Percentiles rank a stretch among this genome's conserved stretches.
Conservation (phyloP, 257 asterid genomes). For the Cordia subcordata region DNA sequence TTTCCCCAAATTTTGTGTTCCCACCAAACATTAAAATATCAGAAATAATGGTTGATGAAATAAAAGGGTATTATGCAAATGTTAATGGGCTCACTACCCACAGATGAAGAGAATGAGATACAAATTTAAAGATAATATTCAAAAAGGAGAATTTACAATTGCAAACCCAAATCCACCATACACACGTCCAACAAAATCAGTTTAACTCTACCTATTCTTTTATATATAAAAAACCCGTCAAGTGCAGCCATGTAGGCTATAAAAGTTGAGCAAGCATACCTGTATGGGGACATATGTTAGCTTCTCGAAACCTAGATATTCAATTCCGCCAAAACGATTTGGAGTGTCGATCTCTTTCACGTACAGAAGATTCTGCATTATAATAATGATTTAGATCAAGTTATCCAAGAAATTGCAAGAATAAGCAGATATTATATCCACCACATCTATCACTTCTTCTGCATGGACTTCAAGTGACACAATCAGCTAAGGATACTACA, state of each 20-base stretch:
- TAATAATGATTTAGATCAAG: constrained; percentile 18
- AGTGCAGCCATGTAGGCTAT: background rate
- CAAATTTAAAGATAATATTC: too few relatives aligned
- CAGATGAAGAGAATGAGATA: too few relatives aligned
- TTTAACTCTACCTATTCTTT: too few relatives aligned
- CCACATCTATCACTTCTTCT: too few relatives aligned
- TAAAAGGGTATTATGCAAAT: too few relatives aligned
- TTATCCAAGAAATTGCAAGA: background rate
- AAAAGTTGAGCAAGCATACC: constrained; percentile 35
- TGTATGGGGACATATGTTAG: constrained; percentile 94
- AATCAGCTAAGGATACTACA: too few relatives aligned
- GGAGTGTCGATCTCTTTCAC: constrained; percentile 79
- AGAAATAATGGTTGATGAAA: too few relatives aligned
- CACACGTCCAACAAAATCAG: background rate
- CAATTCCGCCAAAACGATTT: constrained; percentile 81
- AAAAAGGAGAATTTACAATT: background rate
- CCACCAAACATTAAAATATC: too few relatives aligned
- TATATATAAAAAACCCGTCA: too few relatives aligned
- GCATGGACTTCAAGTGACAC: too few relatives aligned
- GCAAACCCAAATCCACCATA: background rate
- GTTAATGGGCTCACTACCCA: too few relatives aligned
- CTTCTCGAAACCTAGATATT: constrained; percentile 86
- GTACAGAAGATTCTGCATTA: constrained; percentile 74
- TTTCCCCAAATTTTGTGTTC: too few relatives aligned
- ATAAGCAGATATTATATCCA: background rate